Percentiles rank a stretch among this genome's conserved stretches.
phyloP scores from a whole-genome alignment of 2,329 filamentous ascomycete genomes.

The Phoma herbarum region DNA sequence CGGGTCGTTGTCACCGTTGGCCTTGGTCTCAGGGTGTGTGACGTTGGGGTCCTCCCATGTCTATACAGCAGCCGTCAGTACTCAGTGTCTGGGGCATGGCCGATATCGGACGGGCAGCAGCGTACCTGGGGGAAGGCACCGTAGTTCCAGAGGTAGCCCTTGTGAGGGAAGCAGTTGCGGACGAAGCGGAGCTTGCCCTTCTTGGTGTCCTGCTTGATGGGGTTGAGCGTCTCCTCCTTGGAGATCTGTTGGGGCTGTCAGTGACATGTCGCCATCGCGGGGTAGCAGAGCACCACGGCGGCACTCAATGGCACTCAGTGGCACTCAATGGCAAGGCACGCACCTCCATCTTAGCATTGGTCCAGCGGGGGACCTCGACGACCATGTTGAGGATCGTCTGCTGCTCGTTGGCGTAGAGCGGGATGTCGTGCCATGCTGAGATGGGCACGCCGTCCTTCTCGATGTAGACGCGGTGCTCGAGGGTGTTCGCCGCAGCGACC shows the following conservation, averaged over 20 bases:
- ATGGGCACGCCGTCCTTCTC: constrained; percentile 95
- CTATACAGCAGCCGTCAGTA: constrained; percentile 64
- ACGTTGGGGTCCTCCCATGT: constrained; percentile 99
- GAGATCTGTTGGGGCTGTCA: constrained; percentile 74
- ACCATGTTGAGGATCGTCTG: constrained; percentile 98
- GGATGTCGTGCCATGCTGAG: constrained; percentile 98
- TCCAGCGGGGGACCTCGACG: constrained; percentile 99
- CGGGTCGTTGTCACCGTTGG: constrained; percentile 99
- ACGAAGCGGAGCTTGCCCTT: constrained; percentile 99
- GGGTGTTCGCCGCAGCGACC: constrained; percentile 87
- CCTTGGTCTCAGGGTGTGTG: constrained; percentile 98
- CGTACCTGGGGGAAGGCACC: constrained; percentile 96
- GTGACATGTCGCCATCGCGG: constrained; percentile 23
- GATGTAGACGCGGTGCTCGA: constrained; percentile 97
- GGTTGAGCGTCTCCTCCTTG: constrained; percentile 98
- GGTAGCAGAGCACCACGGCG: constrained; percentile 17
- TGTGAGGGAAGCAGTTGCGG: constrained; percentile 99
- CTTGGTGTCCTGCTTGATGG: constrained; percentile 99
- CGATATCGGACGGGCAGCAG: constrained; percentile 41
- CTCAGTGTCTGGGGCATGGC: constrained; percentile 19
- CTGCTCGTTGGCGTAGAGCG: constrained; percentile 95
- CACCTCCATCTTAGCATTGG: constrained; percentile 99
- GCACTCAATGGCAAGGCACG: constrained; percentile 48
- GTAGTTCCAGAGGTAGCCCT: constrained; percentile 99
- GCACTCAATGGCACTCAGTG: constrained; percentile 4